Evolutionary conservation across 352 stramenopile species (phyloP).

Genomic region (Phytophthora citricola): DNA sequence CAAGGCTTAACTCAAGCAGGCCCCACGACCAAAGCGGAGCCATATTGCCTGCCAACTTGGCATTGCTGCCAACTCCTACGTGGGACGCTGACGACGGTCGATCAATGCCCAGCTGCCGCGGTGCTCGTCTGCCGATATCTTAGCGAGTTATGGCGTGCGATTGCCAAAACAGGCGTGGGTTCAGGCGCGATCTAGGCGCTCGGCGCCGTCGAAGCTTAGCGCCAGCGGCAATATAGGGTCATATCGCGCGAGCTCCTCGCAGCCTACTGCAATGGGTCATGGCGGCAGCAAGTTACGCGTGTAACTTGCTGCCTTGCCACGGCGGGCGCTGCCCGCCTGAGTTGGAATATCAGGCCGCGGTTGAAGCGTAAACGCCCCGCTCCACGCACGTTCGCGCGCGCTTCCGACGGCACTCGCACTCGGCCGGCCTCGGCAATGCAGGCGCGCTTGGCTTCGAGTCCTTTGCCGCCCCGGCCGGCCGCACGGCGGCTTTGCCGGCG

Average conservation of each 20-base stretch:
- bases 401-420: conserved; percentile 15
- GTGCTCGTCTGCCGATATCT: conserved; percentile 27
- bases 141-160: conserved; percentile 27
- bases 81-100: conserved; percentile 14
- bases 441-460: too few relatives aligned
- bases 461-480: too few relatives aligned
- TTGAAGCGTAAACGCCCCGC: conserved; percentile 27
- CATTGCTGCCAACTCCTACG: conserved; percentile 1
- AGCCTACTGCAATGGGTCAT: conserved; percentile 13
- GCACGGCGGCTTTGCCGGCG: conserved; percentile 4
- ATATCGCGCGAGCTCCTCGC: conserved; percentile 19
- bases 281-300: background rate
- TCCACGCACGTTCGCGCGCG: conserved; percentile 25
- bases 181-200: conserved; percentile 16
- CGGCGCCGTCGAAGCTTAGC: conserved; percentile 18
- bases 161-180: conserved; percentile 38
- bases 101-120: conserved; percentile 4
- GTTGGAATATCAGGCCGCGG: conserved; percentile 35
- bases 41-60: background rate
- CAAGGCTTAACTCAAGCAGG: too few relatives aligned
- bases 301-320: background rate
- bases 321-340: conserved; percentile 7
- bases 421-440: conserved; percentile 7
- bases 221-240: conserved; percentile 4
- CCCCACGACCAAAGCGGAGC: background rate